phyloP scores from a whole-genome alignment of 2,329 filamentous ascomycete species.

The Ophiostoma piceae region DNA sequence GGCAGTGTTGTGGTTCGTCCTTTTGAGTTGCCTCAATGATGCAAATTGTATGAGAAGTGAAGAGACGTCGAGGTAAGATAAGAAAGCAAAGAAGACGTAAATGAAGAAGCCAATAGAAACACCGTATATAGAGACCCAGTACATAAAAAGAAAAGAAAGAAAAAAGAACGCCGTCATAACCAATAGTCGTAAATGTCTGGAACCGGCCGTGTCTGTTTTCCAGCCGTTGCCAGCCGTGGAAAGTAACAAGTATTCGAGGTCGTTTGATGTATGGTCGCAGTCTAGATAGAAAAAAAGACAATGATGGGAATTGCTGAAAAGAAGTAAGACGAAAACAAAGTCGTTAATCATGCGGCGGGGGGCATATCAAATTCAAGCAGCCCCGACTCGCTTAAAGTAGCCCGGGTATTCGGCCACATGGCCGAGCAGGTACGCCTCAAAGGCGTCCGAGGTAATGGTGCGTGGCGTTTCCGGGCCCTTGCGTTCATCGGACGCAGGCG shows the following conservation, averaged over 20 bases:
- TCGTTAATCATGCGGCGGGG: neutral
- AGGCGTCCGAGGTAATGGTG: slow-evolving; percentile 37
- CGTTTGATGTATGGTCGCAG: slow-evolving; percentile 1
- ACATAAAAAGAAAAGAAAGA: neutral
- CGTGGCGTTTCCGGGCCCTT: slow-evolving; percentile 28
- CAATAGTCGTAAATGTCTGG: slow-evolving; percentile 12
- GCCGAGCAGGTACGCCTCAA: slow-evolving; percentile 40
- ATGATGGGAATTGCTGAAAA: neutral
- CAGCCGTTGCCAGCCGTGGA: slow-evolving; percentile 12
- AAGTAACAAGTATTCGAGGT: neutral
- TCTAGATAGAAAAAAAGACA: slow-evolving; percentile 4
- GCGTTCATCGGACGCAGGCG: slow-evolving; percentile 24
- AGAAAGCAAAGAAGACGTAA: neutral
- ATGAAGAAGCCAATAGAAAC: neutral
- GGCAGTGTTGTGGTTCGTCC: slow-evolving; percentile 5
- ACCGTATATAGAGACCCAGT: neutral
- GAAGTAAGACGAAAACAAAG: neutral
- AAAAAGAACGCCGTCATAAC: slow-evolving; percentile 13
- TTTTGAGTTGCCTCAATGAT: slow-evolving; percentile 25
- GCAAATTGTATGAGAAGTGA: slow-evolving; percentile 15
- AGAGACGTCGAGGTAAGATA: neutral
- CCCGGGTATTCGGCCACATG: slow-evolving; percentile 36
- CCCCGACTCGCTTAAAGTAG: slow-evolving; percentile 9
- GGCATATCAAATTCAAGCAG: neutral
- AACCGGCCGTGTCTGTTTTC: neutral